A percentile compares a stretch with the other conserved stretches of the same genome.
phyloP scores from a whole-genome alignment of 352 stramenopile species.

The Phytopythium boreale region DNA sequence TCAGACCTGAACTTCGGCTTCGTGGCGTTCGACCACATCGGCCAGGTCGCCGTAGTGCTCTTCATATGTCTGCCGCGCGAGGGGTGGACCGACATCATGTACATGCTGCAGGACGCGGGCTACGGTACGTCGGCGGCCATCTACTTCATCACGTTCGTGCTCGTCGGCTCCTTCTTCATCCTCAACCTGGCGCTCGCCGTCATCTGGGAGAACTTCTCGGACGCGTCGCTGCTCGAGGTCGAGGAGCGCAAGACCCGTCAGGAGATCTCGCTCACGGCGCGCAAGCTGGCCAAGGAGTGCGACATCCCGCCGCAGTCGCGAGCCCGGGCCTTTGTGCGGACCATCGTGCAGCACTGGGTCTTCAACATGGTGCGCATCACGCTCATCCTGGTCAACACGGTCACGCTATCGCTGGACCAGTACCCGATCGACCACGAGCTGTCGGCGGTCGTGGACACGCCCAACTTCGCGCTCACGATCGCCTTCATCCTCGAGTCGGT shows the following conservation, averaged over 20 bases:
- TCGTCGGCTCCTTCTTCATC: constrained; percentile 89
- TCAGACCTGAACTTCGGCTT: constrained; percentile 80
- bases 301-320: constrained; percentile 11
- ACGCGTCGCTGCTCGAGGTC: constrained; percentile 50
- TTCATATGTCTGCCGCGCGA: constrained; percentile 90
- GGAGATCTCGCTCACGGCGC: constrained; percentile 11
- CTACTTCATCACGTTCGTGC: constrained; percentile 86
- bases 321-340: constrained; percentile 16
- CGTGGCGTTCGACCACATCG: constrained; percentile 88
- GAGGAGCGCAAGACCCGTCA: constrained; percentile 35
- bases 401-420: constrained; percentile 78
- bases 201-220: constrained; percentile 81
- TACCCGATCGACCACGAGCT: constrained; percentile 45
- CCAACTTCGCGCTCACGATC: constrained; percentile 60
- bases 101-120: constrained; percentile 54
- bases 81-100: constrained; percentile 82
- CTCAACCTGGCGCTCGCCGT: constrained; percentile 90
- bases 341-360: constrained; percentile 37
- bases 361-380: constrained; percentile 49
- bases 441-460: constrained; percentile 32
- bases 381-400: constrained; percentile 80
- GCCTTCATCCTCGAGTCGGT: constrained; percentile 46
- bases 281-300: background rate
- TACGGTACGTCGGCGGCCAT: constrained; percentile 37
- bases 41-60: constrained; percentile 72